A percentile compares a stretch with the other conserved stretches of the same genome.
Evolutionary conservation across 1,284 basidiomycete species (phyloP).

Genomic region (Boletus sp.): DNA sequence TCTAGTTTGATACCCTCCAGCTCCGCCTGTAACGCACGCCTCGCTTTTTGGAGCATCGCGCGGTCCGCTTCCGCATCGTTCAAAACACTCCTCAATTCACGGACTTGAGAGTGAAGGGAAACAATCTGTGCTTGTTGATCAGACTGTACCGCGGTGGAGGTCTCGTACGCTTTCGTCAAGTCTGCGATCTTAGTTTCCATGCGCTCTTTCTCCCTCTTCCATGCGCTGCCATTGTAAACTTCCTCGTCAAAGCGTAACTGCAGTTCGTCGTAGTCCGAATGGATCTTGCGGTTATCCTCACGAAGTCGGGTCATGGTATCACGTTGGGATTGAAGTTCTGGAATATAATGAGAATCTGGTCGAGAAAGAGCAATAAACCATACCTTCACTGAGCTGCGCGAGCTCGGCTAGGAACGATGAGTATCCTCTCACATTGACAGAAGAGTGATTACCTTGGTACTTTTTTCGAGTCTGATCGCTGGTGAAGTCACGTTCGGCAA

Average conservation of each 20-base stretch:
- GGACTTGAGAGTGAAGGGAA: constrained; percentile 77
- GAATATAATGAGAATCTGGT: constrained; percentile 9
- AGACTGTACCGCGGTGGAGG: constrained; percentile 65
- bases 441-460: constrained; percentile 58
- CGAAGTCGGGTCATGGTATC: constrained; percentile 70
- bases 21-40: constrained; percentile 76
- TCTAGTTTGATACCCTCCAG: constrained; percentile 77
- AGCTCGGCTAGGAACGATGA: constrained; percentile 52
- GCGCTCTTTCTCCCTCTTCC: constrained; percentile 85
- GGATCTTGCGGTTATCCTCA: constrained; percentile 75
- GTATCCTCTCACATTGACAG: constrained; percentile 1
- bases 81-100: constrained; percentile 73
- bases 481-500: constrained; percentile 72
- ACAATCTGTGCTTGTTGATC: constrained; percentile 84
- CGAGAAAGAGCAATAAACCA: background rate
- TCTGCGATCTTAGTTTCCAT: constrained; percentile 79
- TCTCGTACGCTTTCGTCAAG: constrained; percentile 73
- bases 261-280: constrained; percentile 74
- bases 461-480: constrained; percentile 79
- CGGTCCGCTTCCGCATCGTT: constrained; percentile 84
- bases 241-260: constrained; percentile 76
- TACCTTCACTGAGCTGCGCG: constrained; percentile 74
- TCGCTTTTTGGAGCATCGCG: constrained; percentile 73
- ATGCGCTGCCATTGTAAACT: constrained; percentile 69
- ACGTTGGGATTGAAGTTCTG: constrained; percentile 72